Conservation (phyloP, 148 eudicot species). For the Rhododendron williamsianum region DNA sequence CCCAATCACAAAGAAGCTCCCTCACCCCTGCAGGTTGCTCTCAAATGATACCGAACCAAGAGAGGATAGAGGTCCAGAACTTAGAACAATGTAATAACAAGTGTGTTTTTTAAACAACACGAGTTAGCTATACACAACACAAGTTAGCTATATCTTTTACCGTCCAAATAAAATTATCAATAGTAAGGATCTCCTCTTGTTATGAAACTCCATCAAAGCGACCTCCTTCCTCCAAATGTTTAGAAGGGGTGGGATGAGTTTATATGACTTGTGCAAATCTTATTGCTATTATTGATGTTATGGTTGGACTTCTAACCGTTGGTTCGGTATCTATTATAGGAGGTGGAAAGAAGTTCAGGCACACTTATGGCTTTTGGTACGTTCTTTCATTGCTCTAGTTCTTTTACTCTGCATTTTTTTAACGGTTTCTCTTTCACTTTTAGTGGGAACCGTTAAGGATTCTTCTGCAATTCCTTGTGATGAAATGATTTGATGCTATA, state of each 20-base stretch:
- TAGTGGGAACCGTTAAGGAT: background rate
- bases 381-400: constrained; percentile 13
- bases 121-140: too few species aligned
- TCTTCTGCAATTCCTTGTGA: background rate
- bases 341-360: constrained; percentile 84
- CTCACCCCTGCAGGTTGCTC: background rate
- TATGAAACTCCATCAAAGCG: background rate
- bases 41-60: background rate
- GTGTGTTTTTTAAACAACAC: background rate
- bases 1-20: too few species aligned
- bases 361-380: constrained; percentile 74
- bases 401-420: background rate
- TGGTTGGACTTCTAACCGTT: background rate
- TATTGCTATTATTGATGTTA: background rate
- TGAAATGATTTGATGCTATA: background rate
- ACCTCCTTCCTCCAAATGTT: background rate
- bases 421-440: background rate
- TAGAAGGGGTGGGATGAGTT: background rate
- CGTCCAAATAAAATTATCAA: background rate
- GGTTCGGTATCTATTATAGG: constrained; percentile 32
- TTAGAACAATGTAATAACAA: background rate
- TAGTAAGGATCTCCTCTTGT: background rate
- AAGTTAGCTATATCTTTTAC: background rate
- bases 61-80: background rate
- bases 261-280: background rate